A percentile compares a stretch with the other conserved stretches of the same genome.
Evolutionary conservation across 768 basidiomycete species (phyloP).

Genomic region (Suillus subalutaceus): DNA sequence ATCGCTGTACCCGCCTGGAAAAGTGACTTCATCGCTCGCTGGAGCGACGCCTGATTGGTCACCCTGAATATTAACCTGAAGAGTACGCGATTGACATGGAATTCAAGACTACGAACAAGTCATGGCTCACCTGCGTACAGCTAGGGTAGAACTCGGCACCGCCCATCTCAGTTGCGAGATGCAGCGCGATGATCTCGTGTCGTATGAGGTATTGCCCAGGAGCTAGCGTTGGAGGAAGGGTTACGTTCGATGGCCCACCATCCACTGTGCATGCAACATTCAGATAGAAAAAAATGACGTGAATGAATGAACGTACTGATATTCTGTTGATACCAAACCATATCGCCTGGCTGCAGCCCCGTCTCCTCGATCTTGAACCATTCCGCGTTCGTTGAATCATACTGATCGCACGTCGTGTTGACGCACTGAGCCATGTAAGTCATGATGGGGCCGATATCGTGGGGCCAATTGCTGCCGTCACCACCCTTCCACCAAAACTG

Average conservation of each 20-base stretch:
- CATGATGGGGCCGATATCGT: slow-evolving; percentile 69
- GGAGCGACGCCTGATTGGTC: slow-evolving; percentile 51
- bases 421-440: slow-evolving; percentile 76
- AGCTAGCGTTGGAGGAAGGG: slow-evolving; percentile 53
- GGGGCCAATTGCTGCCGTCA: slow-evolving; percentile 47
- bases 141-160: slow-evolving; percentile 84
- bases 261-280: slow-evolving; percentile 34
- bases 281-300: slow-evolving; percentile 3
- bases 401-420: slow-evolving; percentile 56
- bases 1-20: slow-evolving; percentile 77
- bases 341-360: slow-evolving; percentile 41
- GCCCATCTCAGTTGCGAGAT: slow-evolving; percentile 55
- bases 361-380: slow-evolving; percentile 77
- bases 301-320: slow-evolving; percentile 46
- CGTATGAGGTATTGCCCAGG: slow-evolving; percentile 77
- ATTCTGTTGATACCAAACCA: slow-evolving; percentile 54
- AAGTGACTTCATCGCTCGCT: slow-evolving; percentile 53
- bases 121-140: slow-evolving; percentile 50
- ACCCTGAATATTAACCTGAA: slow-evolving; percentile 57
- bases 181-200: slow-evolving; percentile 80
- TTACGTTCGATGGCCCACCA: slow-evolving; percentile 43
- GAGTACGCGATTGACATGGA: neutral
- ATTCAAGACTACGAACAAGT: neutral
- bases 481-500: slow-evolving; percentile 60
- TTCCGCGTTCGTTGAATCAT: slow-evolving; percentile 56